Evolutionary conservation across 768 basidiomycete genomes (phyloP), one percentile per base, ranked within the genome.

Genomic region (Pisolithus tinctorius): DNA sequence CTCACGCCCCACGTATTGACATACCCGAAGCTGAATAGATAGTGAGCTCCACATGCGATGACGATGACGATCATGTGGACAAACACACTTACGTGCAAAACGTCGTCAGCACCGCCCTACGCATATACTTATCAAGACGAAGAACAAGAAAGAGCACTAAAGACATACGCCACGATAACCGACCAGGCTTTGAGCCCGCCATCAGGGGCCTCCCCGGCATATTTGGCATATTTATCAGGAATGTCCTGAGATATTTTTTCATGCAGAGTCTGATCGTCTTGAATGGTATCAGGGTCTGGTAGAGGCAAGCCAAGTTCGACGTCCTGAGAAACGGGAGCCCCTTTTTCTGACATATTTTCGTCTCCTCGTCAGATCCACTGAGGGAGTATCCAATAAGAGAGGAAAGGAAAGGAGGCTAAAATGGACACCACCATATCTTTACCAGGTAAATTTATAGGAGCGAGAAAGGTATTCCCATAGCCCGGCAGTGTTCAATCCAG

Each of bases 1-100:
- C 79, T 67, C 59, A 84, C 86, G 43, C 87, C 86, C 84, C 84
- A 87, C 0, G 83, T 77, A 57, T 86, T 88, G 4, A 86, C 79
- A 53, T 81, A 82, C 23, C 87, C 87, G 63, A 86, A 82, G 9
- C 77, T 79, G 43, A n/a, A 27, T 30, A 6, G 25, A 25, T 2
- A 11, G 16, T 34, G 25, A 13, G 34, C 11, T 30, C 42, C 8
- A 7, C 6, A 16, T 14, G 13, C 27, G 29, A 42, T 11, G n/a
- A 1, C 3, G 14, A 6, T 2, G 1, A 29, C 13, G 11, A 13
- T 34, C 9, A 34, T 13, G 34, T 34, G 16, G 27, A 29, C 4
- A 13, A 4, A 6, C 20, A 11, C 17, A 59, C 68, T 53, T 50
- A 77, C 68, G 78, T 74, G 17, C 76, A 68, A 51, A 72, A 73